Conservation (phyloP, 192 early-diverging fungal species). For the Spizellomyces sp. region DNA sequence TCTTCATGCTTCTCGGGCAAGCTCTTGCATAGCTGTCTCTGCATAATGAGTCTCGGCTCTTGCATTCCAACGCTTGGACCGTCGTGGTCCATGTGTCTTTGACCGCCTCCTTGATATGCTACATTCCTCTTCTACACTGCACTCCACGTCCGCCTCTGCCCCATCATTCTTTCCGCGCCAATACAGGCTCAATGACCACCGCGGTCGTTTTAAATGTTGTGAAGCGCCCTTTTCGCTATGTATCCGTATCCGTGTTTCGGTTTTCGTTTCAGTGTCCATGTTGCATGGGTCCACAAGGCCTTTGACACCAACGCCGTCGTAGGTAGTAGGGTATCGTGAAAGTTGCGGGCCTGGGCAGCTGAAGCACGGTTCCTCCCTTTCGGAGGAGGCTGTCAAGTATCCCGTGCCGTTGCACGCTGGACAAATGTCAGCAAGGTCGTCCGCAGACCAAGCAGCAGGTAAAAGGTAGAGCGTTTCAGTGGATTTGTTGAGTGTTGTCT, state of each 20-base stretch:
- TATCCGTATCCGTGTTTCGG: neutral
- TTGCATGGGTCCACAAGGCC: neutral
- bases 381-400: neutral
- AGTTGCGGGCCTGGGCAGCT: conserved; percentile 21
- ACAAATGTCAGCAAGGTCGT: conserved; percentile 10
- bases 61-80: conserved; percentile 21
- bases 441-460: neutral
- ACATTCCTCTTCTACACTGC: conserved; percentile 1
- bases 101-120: neutral
- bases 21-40: neutral
- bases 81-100: conserved; percentile 8
- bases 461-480: neutral
- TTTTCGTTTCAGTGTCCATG: neutral
- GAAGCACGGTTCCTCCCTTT: conserved; percentile 14
- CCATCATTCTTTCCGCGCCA: neutral
- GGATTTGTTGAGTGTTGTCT: no score
- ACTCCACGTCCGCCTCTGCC: neutral
- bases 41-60: neutral
- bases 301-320: conserved; percentile 24
- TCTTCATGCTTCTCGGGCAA: neutral
- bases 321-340: conserved; percentile 20
- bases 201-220: neutral
- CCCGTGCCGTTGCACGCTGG: conserved; percentile 18
- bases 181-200: neutral
- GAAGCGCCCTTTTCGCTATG: neutral